These are phyloP conservation scores for Hemileccinum impolitum DNA, from an alignment of 768 basidiomycete genomes.

Conservation along the genomic window DNA sequence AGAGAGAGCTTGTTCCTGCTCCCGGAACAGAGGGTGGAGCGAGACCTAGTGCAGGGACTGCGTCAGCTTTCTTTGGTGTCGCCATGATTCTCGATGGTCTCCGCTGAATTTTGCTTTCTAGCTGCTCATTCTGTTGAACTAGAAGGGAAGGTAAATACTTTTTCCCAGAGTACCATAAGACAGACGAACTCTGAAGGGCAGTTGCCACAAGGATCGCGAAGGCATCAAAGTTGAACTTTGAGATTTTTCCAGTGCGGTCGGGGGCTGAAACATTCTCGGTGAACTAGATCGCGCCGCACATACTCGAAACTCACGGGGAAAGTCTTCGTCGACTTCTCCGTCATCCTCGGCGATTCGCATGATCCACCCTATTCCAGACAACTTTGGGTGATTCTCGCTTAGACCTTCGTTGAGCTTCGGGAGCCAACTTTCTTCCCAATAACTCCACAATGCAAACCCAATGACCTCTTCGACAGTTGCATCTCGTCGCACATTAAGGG, in stretches of 20 bases:
- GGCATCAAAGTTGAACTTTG: slow-evolving; percentile 86
- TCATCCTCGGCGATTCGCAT: slow-evolving; percentile 93
- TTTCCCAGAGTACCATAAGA: neutral
- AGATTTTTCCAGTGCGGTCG: slow-evolving; percentile 79
- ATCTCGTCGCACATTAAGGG: slow-evolving; percentile 77
- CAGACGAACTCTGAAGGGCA: slow-evolving; percentile 56
- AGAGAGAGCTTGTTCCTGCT: slow-evolving; percentile 44
- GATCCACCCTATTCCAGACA: slow-evolving; percentile 87
- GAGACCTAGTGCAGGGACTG: slow-evolving; percentile 37
- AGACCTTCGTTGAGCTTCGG: slow-evolving; percentile 73
- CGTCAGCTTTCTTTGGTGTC: slow-evolving; percentile 56
- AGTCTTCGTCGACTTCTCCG: slow-evolving; percentile 98
- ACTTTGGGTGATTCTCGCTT: slow-evolving; percentile 58
- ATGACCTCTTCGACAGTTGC: slow-evolving; percentile 95
- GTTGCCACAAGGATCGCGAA: slow-evolving; percentile 86
- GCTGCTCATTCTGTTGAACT: slow-evolving; percentile 75
- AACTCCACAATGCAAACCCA: slow-evolving; percentile 88
- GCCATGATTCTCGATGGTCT: slow-evolving; percentile 67
- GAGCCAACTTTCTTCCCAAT: slow-evolving; percentile 84
- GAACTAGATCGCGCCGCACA: neutral
- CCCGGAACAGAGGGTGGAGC: slow-evolving; percentile 36
- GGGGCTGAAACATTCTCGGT: slow-evolving; percentile 56
- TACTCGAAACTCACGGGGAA: slow-evolving; percentile 70
- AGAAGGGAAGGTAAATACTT: neutral
- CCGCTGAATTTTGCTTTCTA: slow-evolving; percentile 80